These are phyloP conservation scores for Piper betle DNA, from an alignment of 164 flowering plant genomes.

Conservation along the genomic window DNA sequence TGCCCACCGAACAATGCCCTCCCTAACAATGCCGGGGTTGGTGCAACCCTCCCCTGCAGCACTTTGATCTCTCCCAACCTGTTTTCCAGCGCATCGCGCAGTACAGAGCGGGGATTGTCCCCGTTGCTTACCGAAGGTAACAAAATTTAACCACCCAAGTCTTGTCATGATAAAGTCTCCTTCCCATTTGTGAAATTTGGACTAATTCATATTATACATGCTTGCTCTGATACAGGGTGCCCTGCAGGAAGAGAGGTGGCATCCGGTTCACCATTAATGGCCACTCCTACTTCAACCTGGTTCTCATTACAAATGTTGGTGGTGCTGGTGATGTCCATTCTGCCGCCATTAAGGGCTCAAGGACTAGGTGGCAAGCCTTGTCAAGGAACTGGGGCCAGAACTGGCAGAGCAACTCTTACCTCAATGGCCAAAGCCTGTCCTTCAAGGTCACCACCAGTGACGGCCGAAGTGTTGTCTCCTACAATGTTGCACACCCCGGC, in stretches of 20 bases:
- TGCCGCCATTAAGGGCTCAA: constrained; percentile 51
- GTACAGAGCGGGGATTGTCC: constrained; percentile 63
- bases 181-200: background rate
- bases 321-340: constrained; percentile 72
- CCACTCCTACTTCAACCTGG: constrained; percentile 14
- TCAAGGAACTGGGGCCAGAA: constrained; percentile 84
- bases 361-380: constrained; percentile 59
- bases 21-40: constrained; percentile 30
- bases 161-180: background rate
- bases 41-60: constrained; percentile 55
- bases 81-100: constrained; percentile 53
- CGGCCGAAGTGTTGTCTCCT: constrained; percentile 41
- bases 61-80: constrained; percentile 68
- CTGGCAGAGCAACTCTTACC: constrained; percentile 61
- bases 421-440: constrained; percentile 62
- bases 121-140: constrained; percentile 57
- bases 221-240: constrained; percentile 2
- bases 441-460: constrained; percentile 71
- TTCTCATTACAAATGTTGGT: constrained; percentile 19
- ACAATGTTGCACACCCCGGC: constrained; percentile 48
- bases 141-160: background rate
- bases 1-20: constrained; percentile 45
- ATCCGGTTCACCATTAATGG: constrained; percentile 14
- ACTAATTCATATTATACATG: no score
- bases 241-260: constrained; percentile 12